Percentiles rank a stretch among this genome's conserved stretches.
phyloP scores from a whole-genome alignment of 768 basidiomycete species.

The Rhodotorula paludigena region DNA sequence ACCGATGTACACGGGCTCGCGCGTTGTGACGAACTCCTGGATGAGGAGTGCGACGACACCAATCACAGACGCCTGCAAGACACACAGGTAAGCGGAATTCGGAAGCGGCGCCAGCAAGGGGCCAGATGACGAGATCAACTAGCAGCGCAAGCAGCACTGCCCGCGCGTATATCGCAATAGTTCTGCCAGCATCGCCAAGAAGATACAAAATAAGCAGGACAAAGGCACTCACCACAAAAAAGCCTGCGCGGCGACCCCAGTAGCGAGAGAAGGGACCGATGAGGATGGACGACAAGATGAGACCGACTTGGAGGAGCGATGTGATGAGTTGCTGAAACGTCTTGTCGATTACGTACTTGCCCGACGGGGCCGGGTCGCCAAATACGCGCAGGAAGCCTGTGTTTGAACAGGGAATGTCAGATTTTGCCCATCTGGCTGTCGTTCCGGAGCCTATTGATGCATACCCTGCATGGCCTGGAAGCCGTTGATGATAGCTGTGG shows the following conservation, averaged over 20 bases:
- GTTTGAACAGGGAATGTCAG: background rate
- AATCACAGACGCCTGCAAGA: constrained; percentile 19
- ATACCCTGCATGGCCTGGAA: constrained; percentile 38
- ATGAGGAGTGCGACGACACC: constrained; percentile 29
- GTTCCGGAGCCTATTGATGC: background rate
- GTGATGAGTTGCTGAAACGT: constrained; percentile 39
- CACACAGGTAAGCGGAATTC: background rate
- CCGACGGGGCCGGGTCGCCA: background rate
- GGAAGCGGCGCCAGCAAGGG: too few species aligned
- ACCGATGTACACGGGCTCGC: constrained; percentile 25
- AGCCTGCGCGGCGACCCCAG: constrained; percentile 27
- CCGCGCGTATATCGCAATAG: too few species aligned
- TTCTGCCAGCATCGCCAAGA: too few species aligned
- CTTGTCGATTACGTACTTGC: constrained; percentile 20
- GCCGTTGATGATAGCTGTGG: constrained; percentile 32
- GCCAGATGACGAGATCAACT: too few species aligned
- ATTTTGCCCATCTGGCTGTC: too few species aligned
- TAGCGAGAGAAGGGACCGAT: constrained; percentile 1
- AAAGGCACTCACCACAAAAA: constrained; percentile 7
- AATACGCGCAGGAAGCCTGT: background rate
- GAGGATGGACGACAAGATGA: constrained; percentile 21
- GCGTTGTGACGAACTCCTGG: constrained; percentile 31
- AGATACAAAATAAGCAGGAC: background rate
- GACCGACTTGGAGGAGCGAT: constrained; percentile 38
- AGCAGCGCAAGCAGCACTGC: too few species aligned